These are phyloP conservation scores for Bacidia rubella DNA, from an alignment of 495 filamentous ascomycete genomes.

Conservation along the genomic window DNA sequence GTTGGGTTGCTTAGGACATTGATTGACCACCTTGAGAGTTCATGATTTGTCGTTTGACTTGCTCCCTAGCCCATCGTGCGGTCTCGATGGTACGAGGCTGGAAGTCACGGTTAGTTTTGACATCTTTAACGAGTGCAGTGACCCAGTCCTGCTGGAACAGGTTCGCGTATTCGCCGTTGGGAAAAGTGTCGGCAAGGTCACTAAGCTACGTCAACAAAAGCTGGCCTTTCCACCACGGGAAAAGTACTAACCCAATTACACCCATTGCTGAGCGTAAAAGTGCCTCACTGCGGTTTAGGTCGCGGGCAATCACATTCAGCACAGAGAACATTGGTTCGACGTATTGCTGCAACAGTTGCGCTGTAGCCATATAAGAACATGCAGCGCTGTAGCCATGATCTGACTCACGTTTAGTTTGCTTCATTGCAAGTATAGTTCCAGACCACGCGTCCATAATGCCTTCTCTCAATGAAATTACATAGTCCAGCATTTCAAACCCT, in stretches of 20 bases:
- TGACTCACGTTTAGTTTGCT: conserved; percentile 59
- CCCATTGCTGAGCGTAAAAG: conserved; percentile 89
- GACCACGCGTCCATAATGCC: conserved; percentile 99
- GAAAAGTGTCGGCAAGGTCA: conserved; percentile 88
- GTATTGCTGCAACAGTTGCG: conserved; percentile 56
- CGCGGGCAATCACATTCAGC: conserved; percentile 65
- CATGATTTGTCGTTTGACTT: conserved; percentile 80
- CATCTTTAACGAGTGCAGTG: conserved; percentile 72
- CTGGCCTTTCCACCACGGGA: background rate
- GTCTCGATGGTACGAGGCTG: conserved; percentile 74
- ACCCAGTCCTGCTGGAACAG: conserved; percentile 89
- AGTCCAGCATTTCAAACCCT: conserved; percentile 84
- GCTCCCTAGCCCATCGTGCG: conserved; percentile 92
- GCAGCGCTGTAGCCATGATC: background rate
- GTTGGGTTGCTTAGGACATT: conserved; percentile 11
- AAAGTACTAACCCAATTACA: conserved; percentile 69
- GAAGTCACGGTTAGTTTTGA: conserved; percentile 72
- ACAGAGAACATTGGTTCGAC: conserved; percentile 82
- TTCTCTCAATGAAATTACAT: conserved; percentile 84
- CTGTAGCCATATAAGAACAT: conserved; percentile 26
- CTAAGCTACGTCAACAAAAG: conserved; percentile 34
- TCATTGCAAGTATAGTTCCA: conserved; percentile 87
- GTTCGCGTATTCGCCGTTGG: conserved; percentile 68
- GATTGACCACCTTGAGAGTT: conserved; percentile 14
- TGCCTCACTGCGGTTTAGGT: conserved; percentile 77